Conservation (phyloP, 2,329 filamentous ascomycete genomes). For the Stagonosporopsis rhizophila region DNA sequence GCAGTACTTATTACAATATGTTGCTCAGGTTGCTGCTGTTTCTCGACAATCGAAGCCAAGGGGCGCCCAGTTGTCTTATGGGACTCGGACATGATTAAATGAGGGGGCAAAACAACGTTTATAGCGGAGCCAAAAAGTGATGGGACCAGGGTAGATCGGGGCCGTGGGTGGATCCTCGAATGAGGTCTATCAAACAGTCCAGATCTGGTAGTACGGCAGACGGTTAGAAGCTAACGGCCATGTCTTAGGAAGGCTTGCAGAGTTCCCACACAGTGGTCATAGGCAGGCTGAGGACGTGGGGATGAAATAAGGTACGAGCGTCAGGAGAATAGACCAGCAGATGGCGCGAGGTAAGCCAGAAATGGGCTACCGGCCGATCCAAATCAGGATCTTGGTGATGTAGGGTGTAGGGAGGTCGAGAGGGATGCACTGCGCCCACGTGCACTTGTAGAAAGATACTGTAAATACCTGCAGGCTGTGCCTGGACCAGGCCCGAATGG, state of each 20-base stretch:
- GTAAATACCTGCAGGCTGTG: constrained; percentile 51
- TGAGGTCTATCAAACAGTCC: constrained; percentile 36
- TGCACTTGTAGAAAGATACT: constrained; percentile 39
- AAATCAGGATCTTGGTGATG: constrained; percentile 44
- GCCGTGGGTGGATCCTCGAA: constrained; percentile 41
- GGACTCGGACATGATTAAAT: constrained; percentile 43
- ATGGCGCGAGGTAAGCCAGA: constrained; percentile 34
- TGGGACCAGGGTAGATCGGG: constrained; percentile 41
- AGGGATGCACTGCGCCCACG: constrained; percentile 40
- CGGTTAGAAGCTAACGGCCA: constrained; percentile 41
- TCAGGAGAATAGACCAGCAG: constrained; percentile 35
- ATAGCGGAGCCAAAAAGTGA: constrained; percentile 38
- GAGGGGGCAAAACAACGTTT: constrained; percentile 39
- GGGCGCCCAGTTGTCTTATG: constrained; percentile 44
- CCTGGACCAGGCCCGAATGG: constrained; percentile 40
- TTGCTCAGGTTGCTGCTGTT: constrained; percentile 33
- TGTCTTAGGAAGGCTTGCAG: constrained; percentile 38
- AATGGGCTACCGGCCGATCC: constrained; percentile 41
- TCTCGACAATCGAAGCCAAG: constrained; percentile 34
- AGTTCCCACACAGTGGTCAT: constrained; percentile 36
- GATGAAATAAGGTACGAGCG: constrained; percentile 41
- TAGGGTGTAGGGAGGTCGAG: constrained; percentile 27
- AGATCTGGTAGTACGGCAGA: constrained; percentile 44
- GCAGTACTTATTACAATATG: constrained; percentile 23
- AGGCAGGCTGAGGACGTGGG: constrained; percentile 38